Evolutionary conservation across 441 rosid species (phyloP), one percentile per base, ranked within the genome.

Genomic region (Kokia cookei): DNA sequence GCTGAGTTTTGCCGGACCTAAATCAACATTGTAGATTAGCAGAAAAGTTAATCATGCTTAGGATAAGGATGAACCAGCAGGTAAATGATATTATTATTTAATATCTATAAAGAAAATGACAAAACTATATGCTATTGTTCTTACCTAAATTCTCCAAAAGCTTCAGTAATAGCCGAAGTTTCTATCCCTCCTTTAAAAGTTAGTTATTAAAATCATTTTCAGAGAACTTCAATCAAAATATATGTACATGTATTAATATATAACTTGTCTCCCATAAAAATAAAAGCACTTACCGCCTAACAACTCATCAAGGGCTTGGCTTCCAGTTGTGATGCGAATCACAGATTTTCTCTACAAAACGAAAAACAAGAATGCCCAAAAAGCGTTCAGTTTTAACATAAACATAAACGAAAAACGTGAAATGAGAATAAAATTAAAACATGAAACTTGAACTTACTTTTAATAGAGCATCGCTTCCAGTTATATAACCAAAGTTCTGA

Each of bases 1-100:
- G 93, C 75, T 90, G 98, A 65, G 98, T 96, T 85, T 92, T 92
- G 81, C 98, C 97, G 75, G 91, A 92, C 90, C 97, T 93, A 85
- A 81, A 72, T 26, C 63, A 73, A 73, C 29, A 24, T 48, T 70
- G 35, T 10, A 27, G 48, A 61, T 48, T 42, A 22, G 65, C 24
- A 24, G 24, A 64, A 60, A 73, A 68, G 29, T 37, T 27, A 70
- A 24, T 57, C 19, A 53, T 51, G 27, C 12, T 55, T 7, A 69
- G 40, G 9, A 12, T 29, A 75, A 64, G 73, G 27, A 65, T 53
- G 32, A 40, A 64, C 8, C 50, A 40, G 68, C 27, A 64, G 50
- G 24, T 14, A 48, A 9, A 26, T 12, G 19, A 11, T 64, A 35
- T 17, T 62, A 61, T 43, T 37, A 37, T 40, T 61, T 26, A 26